Evolutionary conservation across 148 eudicot genomes (phyloP), one percentile per base, ranked within the genome.

Genomic region (Simmondsia chinensis): DNA sequence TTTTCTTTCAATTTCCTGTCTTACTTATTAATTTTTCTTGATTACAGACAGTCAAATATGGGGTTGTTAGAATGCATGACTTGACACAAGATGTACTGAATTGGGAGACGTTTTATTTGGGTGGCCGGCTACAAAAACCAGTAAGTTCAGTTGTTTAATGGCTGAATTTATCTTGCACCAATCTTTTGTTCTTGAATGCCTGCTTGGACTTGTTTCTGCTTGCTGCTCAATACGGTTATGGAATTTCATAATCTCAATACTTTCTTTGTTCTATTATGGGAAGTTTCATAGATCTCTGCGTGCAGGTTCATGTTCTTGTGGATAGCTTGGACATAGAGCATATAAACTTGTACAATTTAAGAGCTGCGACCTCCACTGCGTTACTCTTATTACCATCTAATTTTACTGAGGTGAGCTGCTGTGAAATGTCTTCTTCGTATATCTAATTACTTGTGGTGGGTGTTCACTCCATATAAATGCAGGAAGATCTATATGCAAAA

Each of bases 111-210:
- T 78, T 93, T 61, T 93, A 93, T 57, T 54, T 93, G 37, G 63
- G 83, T 48, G 99, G 99, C 39, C 95, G 99, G 30, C 53, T 91
- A 39, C 99, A 91, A 46, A 91, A 91, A 58, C 99, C 94, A 57
- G 97, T 89, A 84, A 22, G 87, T 65, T 22, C 19, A 14, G 4
- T n/a, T n/a, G n/a, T 18, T 28, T 28, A n/a, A 13, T 39, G 12
- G n/a, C 28, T 27, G 4, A 16, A 20, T 53, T 3, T 3, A 27
- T 52, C 13, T 30, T 32, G 53, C 8, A 3, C 33, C n/a, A 17
- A n/a, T 2, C 23, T 37, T n/a, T n/a, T n/a, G n/a, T n/a, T n/a
- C n/a, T n/a, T n/a, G n/a, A 16, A 7, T 18, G 22, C 43, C 9
- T 39, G 25, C 7, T 38, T 7, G 42, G 6, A n/a, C 6, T 17